Evolutionary conservation across 495 filamentous ascomycete genomes (phyloP).

Genomic region (Tuber microsphaerosporum): DNA sequence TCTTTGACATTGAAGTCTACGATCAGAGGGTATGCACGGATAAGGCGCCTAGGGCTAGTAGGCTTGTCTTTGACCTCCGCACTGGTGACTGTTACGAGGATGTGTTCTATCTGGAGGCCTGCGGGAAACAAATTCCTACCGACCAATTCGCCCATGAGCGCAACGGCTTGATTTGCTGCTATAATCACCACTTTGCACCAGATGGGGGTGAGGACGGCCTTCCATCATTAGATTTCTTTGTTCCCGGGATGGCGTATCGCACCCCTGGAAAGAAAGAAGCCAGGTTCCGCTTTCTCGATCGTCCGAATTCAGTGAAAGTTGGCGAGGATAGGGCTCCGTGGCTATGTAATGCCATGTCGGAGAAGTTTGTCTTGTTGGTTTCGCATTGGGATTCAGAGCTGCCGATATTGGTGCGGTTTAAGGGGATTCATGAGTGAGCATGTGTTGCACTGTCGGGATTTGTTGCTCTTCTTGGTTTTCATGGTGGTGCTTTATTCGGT

Average conservation of each 20-base stretch:
- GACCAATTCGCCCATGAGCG: background rate
- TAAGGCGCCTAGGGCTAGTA: background rate
- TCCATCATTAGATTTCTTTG: background rate
- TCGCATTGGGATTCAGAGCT: background rate
- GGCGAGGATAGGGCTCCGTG: background rate
- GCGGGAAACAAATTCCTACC: background rate
- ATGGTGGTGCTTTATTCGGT: background rate
- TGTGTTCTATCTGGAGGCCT: background rate
- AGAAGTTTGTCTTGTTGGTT: conserved; percentile 10
- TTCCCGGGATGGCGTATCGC: background rate
- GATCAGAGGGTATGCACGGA: background rate
- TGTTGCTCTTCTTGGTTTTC: background rate
- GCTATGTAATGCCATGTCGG: background rate
- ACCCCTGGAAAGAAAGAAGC: background rate
- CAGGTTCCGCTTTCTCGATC: background rate
- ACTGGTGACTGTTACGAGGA: background rate
- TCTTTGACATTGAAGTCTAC: background rate
- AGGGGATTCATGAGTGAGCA: conserved; percentile 23
- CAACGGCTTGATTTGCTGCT: background rate
- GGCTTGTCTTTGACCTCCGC: background rate
- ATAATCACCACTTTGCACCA: background rate
- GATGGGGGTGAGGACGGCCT: background rate
- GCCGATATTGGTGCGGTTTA: conserved; percentile 16
- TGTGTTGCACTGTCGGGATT: background rate
- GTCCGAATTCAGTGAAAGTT: background rate